Evolutionary conservation across 2,329 filamentous ascomycete genomes (phyloP).

Genomic region (Fusarium nematophilum): DNA sequence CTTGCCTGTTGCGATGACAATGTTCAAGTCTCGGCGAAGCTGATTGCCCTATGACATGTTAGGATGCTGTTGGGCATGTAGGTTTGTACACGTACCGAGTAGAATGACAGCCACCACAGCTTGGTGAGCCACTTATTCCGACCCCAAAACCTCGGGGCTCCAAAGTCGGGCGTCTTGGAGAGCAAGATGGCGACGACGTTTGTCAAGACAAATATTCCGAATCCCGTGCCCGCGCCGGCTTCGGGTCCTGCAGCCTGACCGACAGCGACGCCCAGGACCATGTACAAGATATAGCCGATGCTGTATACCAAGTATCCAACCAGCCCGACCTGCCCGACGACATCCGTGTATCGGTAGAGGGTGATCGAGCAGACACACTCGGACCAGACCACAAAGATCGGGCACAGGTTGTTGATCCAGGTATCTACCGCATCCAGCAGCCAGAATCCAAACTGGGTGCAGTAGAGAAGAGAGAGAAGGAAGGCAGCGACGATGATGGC

Average conservation of each 20-base stretch:
- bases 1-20: conserved; percentile 60
- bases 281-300: conserved; percentile 61
- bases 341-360: conserved; percentile 60
- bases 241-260: conserved; percentile 56
- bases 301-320: conserved; percentile 57
- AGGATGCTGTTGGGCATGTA: not conserved
- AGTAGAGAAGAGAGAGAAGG: conserved; percentile 65
- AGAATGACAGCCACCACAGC: conserved; percentile 51
- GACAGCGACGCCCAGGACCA: conserved; percentile 60
- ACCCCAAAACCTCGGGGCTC: conserved; percentile 53
- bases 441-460: conserved; percentile 66
- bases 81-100: conserved; percentile 56
- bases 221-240: conserved; percentile 60
- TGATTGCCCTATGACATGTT: conserved; percentile 59
- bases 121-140: conserved; percentile 49
- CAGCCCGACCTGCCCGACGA: conserved; percentile 56
- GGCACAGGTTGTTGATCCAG: not conserved
- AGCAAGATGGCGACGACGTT: conserved; percentile 51
- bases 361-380: conserved; percentile 62
- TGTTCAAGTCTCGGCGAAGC: conserved; percentile 63
- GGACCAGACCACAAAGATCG: conserved; percentile 56
- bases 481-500: conserved; percentile 59
- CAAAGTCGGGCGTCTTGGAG: conserved; percentile 52
- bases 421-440: conserved; percentile 48
- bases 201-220: conserved; percentile 59